Percentiles rank a stretch among this genome's conserved stretches.
phyloP scores from a whole-genome alignment of 2,329 filamentous ascomycete species.

The Chaetomium sp. region DNA sequence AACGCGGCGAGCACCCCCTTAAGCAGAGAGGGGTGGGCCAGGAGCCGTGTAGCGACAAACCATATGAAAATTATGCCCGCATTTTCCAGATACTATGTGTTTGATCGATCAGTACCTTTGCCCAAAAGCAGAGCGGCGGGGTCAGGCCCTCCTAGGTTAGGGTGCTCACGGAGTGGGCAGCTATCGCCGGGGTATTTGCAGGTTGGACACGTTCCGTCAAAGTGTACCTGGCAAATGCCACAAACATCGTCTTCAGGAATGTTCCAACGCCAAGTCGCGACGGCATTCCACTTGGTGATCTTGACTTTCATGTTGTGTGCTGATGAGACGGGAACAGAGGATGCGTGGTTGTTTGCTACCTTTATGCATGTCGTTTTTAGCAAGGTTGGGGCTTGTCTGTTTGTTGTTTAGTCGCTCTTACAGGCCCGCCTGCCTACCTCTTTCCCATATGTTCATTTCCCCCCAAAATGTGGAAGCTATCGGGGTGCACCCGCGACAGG shows the following conservation, averaged over 20 bases:
- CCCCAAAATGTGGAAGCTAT: too few relatives aligned
- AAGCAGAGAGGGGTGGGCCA: too few relatives aligned
- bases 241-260: constrained; percentile 96
- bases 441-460: too few relatives aligned
- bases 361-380: too few relatives aligned
- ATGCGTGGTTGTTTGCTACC: too few relatives aligned
- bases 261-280: constrained; percentile 97
- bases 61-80: constrained; percentile 97
- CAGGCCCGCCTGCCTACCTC: too few relatives aligned
- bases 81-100: constrained; percentile 78
- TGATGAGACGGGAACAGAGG: not conserved
- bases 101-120: too few relatives aligned
- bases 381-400: too few relatives aligned
- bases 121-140: too few relatives aligned
- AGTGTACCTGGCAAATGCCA: constrained; percentile 96
- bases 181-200: constrained; percentile 98
- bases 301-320: constrained; percentile 74
- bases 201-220: constrained; percentile 94
- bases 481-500: too few relatives aligned
- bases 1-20: not conserved
- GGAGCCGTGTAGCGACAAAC: constrained; percentile 39
- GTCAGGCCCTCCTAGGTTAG: not conserved
- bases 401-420: too few relatives aligned
- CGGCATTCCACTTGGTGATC: constrained; percentile 86
- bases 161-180: constrained; percentile 74